Conservation (phyloP, 2,329 filamentous ascomycete genomes). For the Helminthosporium solani region DNA sequence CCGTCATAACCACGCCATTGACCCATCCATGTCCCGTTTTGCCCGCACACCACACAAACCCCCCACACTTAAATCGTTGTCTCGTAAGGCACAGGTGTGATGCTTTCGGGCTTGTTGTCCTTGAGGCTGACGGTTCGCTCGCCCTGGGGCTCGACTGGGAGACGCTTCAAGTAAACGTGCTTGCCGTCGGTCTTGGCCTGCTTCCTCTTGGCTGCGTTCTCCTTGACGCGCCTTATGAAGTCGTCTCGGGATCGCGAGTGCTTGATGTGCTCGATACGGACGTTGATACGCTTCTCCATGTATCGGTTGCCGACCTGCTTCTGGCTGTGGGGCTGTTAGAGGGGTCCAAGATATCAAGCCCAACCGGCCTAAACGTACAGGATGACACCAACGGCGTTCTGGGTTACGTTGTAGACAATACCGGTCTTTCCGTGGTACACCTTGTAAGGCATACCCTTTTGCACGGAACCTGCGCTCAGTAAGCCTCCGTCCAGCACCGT, state of each 20-base stretch:
- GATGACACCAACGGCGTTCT: conserved; percentile 96
- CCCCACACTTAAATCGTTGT: conserved; percentile 80
- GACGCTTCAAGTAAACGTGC: conserved; percentile 90
- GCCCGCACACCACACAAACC: conserved; percentile 27
- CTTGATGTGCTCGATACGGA: conserved; percentile 95
- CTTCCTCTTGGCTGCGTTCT: conserved; percentile 88
- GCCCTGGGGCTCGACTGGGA: conserved; percentile 75
- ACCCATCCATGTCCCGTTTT: conserved; percentile 43
- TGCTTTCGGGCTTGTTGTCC: conserved; percentile 86
- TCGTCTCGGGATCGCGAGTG: conserved; percentile 95
- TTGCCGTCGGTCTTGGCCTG: conserved; percentile 88
- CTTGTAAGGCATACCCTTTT: conserved; percentile 86
- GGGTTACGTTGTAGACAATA: conserved; percentile 98
- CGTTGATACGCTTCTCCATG: conserved; percentile 99
- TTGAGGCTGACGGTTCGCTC: conserved; percentile 76
- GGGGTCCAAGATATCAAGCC: not conserved
- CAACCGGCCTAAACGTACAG: conserved; percentile 51
- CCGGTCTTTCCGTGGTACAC: conserved; percentile 97
- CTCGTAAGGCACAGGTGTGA: conserved; percentile 92
- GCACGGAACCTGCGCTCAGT: conserved; percentile 38
- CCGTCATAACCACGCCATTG: conserved; percentile 44
- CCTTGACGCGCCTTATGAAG: conserved; percentile 95
- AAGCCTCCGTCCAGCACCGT: conserved; percentile 14
- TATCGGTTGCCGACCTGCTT: conserved; percentile 99
- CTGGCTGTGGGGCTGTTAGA: conserved; percentile 53